Evolutionary conservation across 2,329 filamentous ascomycete species (phyloP).

Genomic region (Penicillium psychrosexuale): DNA sequence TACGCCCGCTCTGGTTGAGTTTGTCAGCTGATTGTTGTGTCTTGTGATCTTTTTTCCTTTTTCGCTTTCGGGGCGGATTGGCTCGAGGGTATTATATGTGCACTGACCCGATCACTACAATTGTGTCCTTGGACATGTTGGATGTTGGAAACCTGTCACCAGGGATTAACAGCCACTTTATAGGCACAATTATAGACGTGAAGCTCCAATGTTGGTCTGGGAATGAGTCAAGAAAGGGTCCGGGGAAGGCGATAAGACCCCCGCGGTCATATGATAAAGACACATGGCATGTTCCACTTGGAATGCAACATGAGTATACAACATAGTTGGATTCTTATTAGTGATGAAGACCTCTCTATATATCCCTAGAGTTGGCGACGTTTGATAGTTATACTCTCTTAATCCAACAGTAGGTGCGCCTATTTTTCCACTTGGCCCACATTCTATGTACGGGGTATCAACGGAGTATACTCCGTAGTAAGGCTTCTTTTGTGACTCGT

Average conservation of each 20-base stretch:
- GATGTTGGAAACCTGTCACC: neutral
- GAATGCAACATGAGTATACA: neutral
- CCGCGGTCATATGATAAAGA: constrained; percentile 19
- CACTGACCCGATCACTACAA: constrained; percentile 39
- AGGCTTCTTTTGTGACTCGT: neutral
- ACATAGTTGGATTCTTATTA: neutral
- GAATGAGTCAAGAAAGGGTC: constrained; percentile 1
- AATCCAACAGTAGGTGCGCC: neutral
- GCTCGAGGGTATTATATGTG: neutral
- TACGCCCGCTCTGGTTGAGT: constrained; percentile 37
- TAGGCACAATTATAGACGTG: neutral
- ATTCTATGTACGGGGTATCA: neutral
- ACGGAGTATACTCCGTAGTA: neutral
- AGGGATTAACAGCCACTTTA: neutral
- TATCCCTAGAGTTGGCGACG: neutral
- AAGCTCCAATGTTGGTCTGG: neutral
- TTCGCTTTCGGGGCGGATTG: neutral
- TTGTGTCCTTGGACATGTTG: constrained; percentile 31
- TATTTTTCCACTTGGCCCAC: neutral
- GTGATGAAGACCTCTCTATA: neutral
- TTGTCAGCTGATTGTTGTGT: constrained; percentile 4
- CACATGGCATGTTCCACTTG: neutral
- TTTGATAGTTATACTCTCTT: neutral
- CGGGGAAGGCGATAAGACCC: constrained; percentile 12
- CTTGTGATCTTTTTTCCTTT: neutral